Evolutionary conservation across 108 stramenopile species (phyloP).

Genomic region (Cyclotella kingstonii): DNA sequence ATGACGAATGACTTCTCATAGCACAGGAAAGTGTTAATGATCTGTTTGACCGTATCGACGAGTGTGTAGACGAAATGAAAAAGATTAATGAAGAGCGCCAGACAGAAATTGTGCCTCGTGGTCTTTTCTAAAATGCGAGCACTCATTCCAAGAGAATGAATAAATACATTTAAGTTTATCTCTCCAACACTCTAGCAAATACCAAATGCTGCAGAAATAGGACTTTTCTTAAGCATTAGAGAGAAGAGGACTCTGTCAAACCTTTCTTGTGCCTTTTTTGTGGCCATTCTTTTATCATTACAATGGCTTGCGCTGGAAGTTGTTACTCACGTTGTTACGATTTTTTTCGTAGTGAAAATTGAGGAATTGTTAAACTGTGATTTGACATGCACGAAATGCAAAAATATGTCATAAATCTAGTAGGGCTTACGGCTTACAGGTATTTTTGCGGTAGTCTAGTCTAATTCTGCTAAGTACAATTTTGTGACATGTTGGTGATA

Average conservation of each 20-base stretch:
- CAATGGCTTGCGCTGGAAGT: slow-evolving; percentile 59
- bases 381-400: too few species aligned
- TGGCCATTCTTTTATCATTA: slow-evolving; percentile 83
- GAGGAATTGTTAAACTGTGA: too few species aligned
- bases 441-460: too few species aligned
- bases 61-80: slow-evolving; percentile 79
- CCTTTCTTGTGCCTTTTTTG: slow-evolving; percentile 85
- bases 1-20: slow-evolving; percentile 59
- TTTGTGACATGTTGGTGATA: too few species aligned
- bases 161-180: slow-evolving; percentile 78
- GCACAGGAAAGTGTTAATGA: slow-evolving; percentile 55
- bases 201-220: slow-evolving; percentile 54
- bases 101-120: slow-evolving; percentile 45
- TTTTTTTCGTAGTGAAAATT: too few species aligned
- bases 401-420: too few species aligned
- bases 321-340: too few species aligned
- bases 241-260: slow-evolving; percentile 83
- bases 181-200: slow-evolving; percentile 72
- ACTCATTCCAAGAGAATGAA: too few species aligned
- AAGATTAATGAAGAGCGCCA: slow-evolving; percentile 62
- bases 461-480: too few species aligned
- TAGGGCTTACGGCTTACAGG: too few species aligned
- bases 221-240: slow-evolving; percentile 62
- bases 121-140: slow-evolving; percentile 54
- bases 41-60: slow-evolving; percentile 67